These are phyloP conservation scores for Didymella glomerata DNA, from an alignment of 2,329 filamentous ascomycete species.

Conservation along the genomic window DNA sequence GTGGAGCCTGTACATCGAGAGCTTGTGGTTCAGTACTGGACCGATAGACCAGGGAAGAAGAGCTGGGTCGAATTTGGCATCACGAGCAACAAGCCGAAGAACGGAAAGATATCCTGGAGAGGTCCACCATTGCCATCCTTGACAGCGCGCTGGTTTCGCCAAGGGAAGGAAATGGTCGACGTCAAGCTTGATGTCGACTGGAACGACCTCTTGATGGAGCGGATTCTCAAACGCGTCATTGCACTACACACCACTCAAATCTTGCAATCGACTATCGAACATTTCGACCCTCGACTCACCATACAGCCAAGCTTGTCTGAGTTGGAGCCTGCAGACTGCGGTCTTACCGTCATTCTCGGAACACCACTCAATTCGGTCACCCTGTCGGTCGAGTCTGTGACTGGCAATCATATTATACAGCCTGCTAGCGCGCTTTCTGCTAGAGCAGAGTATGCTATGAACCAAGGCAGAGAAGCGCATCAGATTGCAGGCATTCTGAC, in stretches of 20 bases:
- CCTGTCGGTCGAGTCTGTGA: constrained; percentile 77
- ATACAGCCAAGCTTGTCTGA: constrained; percentile 67
- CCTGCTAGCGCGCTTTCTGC: constrained; percentile 58
- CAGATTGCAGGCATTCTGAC: constrained; percentile 68
- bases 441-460: constrained; percentile 71
- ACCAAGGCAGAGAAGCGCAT: constrained; percentile 64
- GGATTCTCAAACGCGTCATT: constrained; percentile 76
- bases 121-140: constrained; percentile 54
- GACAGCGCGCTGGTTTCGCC: constrained; percentile 81
- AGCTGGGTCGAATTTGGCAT: constrained; percentile 93
- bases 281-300: constrained; percentile 65
- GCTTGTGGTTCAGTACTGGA: constrained; percentile 92
- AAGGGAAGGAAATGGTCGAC: constrained; percentile 77
- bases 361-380: constrained; percentile 64
- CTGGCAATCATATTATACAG: constrained; percentile 76
- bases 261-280: constrained; percentile 67
- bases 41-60: constrained; percentile 72
- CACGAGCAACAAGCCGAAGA: constrained; percentile 65
- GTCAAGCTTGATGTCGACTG: constrained; percentile 73
- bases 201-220: constrained; percentile 74
- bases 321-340: constrained; percentile 71
- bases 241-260: constrained; percentile 77
- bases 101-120: constrained; percentile 48
- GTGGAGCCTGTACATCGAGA: constrained; percentile 83
- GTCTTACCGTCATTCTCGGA: constrained; percentile 74